Conservation (phyloP, 148 eudicot species). For the Fagopyrum tataricum region DNA sequence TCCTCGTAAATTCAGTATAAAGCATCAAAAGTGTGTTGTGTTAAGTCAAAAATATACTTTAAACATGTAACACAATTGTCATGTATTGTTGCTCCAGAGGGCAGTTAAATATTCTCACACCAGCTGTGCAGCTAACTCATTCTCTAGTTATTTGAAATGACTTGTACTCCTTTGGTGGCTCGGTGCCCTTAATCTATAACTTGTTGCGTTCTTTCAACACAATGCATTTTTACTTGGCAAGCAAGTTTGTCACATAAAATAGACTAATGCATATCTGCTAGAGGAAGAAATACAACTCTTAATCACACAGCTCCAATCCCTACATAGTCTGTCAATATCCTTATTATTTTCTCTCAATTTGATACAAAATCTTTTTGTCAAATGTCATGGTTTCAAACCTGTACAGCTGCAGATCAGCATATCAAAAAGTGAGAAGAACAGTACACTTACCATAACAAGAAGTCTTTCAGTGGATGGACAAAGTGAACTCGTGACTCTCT, state of each 20-base stretch:
- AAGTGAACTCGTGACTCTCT: neutral
- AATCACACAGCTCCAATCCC: neutral
- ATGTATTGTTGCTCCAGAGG: too few relatives aligned
- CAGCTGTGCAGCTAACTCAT: too few relatives aligned
- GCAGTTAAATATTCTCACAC: too few relatives aligned
- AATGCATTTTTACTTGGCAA: neutral
- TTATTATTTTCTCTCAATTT: too few relatives aligned
- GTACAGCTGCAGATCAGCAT: neutral
- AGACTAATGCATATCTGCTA: neutral
- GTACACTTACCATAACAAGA: neutral
- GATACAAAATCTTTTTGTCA: neutral
- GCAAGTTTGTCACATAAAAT: neutral
- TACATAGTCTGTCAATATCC: too few relatives aligned
- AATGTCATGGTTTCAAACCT: neutral
- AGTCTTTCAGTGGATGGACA: neutral
- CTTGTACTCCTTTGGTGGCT: neutral
- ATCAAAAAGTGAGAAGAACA: neutral
- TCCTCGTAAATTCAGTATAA: neutral
- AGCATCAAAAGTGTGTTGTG: too few relatives aligned
- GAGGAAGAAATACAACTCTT: neutral
- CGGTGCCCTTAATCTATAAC: neutral
- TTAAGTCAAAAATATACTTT: too few relatives aligned
- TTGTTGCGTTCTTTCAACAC: neutral
- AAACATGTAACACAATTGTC: too few relatives aligned
- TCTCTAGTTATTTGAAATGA: neutral